Evolutionary conservation across 768 basidiomycete genomes (phyloP), one percentile per base, ranked within the genome.

Genomic region (Boletus vermiculosoides): DNA sequence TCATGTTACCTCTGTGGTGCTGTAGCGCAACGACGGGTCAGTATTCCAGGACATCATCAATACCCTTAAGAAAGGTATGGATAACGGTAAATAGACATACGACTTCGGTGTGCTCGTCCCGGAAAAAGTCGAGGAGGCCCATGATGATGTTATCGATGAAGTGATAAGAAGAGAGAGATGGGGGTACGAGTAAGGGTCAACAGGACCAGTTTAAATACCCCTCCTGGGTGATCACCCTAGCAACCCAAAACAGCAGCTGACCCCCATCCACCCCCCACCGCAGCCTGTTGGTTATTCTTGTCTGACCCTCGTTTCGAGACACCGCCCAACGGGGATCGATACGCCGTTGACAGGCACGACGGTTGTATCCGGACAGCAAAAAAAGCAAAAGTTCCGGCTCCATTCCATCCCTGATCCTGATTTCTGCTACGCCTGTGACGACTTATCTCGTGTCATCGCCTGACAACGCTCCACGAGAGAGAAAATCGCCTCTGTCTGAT

Each of bases 201-300:
- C 7, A 22, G 10, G 40, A 22, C 22, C 22, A 36, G 47, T 36
- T 66, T 64, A 67, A 62, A 69, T 68, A 69, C 51, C 55, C 50
- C 54, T 18, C n/a, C 36, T 18, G 40, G n/a, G 36, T 13, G 5
- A 47, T 48, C 50, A 33, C 66, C 65, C 47, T 58, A n/a, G 53
- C 54, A 54, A 63, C 66, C 53, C 20, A 49, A 42, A 57, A 49
- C 33, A 52, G 54, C 54, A 59, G 41, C n/a, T 47, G 50, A 49
- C 54, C 20, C 51, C 42, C 41, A 25, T 9, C 51, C 39, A 36
- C 28, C 30, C 25, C 40, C 50, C 16, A 11, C 49, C 40, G 46
- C 52, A 34, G 11, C 44, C 12, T n/a, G 53, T 52, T 47, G 48
- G 33, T 34, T 67, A 62, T 62, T 62, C 48, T 48, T 53, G 55